Conservation (phyloP, 305 asterid genomes). For the Petunia hybrid region DNA sequence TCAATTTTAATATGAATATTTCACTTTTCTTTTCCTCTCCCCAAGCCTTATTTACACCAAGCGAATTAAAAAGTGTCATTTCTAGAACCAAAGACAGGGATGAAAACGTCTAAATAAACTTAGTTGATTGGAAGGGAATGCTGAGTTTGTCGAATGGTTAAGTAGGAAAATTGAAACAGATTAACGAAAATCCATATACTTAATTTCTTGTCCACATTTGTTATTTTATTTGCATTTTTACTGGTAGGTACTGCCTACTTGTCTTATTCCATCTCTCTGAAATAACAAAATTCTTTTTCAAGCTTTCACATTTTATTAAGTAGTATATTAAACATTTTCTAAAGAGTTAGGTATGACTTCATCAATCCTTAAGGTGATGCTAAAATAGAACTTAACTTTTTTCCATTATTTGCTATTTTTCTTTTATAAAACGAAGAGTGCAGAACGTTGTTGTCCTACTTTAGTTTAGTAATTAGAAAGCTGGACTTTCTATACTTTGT, state of each 20-base stretch:
- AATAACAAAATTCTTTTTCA: background rate
- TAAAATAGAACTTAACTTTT: background rate
- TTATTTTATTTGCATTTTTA: background rate
- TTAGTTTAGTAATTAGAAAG: background rate
- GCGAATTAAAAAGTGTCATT: background rate
- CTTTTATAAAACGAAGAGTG: background rate
- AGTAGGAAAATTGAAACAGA: slow-evolving; percentile 2
- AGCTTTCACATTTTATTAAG: background rate
- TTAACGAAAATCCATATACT: background rate
- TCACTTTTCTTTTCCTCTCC: background rate
- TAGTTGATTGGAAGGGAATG: background rate
- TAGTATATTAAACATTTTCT: background rate
- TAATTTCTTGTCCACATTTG: slow-evolving; percentile 2
- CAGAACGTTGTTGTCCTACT: background rate
- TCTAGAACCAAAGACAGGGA: background rate
- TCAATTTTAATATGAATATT: background rate
- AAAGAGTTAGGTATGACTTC: background rate
- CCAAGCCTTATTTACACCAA: background rate
- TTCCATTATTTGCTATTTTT: background rate
- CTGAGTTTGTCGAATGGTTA: background rate
- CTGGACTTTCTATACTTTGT: background rate
- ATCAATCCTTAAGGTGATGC: background rate
- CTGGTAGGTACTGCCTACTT: background rate
- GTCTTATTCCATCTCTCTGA: background rate
- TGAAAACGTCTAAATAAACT: background rate